Base-by-base conservation (phyloP, 139 green algal species). In the Trebouxia sp. region DNA sequence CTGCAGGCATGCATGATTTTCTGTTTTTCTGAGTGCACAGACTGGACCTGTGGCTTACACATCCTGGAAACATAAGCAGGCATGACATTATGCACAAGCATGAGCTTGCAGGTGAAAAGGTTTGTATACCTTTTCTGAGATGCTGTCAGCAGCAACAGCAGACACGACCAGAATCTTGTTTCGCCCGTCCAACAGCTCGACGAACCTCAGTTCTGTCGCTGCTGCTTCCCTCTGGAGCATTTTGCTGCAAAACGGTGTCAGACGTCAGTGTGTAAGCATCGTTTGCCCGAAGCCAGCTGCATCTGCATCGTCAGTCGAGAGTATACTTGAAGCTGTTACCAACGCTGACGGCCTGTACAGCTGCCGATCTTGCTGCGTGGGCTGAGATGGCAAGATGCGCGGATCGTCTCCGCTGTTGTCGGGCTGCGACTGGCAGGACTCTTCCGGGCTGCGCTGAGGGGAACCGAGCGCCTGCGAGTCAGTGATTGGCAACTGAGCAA, bases 111-210 rank as follows among this genome's bases (percentile, higher is more conserved):
- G 20, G 20, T 35, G 11, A 9, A 65, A 6, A 20, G 14, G 10
- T 8, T 72, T 43, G 35, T 35, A 43, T 45, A 72, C 62, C 62
- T 72, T 72, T n/a, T 72, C 62, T 26, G 28, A 32, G 42, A 7
- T 72, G 35, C n/a, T 42, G 35, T 35, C 62, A 30, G 62, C 32
- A 28, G 62, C 62, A 28, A 72, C 15, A n/a, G 62, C 62, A 72
- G 32, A 72, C 14, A 72, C 32, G 24, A 72, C 62, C 37, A 72
- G 35, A 45, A 72, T 72, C 28, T 72, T 72, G 11, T 72, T 72
- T 42, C 26, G 20, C 32, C 62, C 62, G 43, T 72, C 62, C 3
- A 72, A 17, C 11, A 72, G 35, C 37, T 72, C 62, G 8, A n/a
- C 62, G 28, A 72, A 72, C 12, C 62, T 42, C 62, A 72, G 28